Percentiles rank a stretch among this genome's conserved stretches.
These are phyloP conservation scores for Umbelopsis sp. DNA, from an alignment of 192 early-diverging fungal species.

Conservation along the genomic window DNA sequence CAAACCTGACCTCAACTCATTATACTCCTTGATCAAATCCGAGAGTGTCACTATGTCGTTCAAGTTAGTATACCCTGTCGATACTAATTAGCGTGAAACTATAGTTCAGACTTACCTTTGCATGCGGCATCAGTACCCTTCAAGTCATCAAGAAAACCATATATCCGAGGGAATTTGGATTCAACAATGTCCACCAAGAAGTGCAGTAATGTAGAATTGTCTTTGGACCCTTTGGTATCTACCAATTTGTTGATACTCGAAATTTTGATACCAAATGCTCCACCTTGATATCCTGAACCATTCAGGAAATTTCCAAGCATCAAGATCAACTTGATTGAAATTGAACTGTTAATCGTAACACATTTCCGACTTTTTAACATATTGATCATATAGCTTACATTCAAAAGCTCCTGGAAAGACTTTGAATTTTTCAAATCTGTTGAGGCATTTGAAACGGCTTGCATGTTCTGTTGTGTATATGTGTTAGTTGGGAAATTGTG, in stretches of 20 bases:
- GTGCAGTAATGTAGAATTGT: conserved; percentile 74
- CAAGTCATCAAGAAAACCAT: conserved; percentile 69
- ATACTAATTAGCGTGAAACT: not conserved
- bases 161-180: conserved; percentile 59
- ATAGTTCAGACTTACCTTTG: conserved; percentile 45
- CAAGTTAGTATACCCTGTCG: not conserved
- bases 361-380: too few relatives aligned
- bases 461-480: conserved; percentile 50
- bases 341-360: too few relatives aligned
- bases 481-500: not conserved
- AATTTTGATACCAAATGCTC: conserved; percentile 86
- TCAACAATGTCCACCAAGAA: conserved; percentile 74
- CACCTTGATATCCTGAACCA: conserved; percentile 73
- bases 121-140: conserved; percentile 69
- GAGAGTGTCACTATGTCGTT: conserved; percentile 47
- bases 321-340: conserved; percentile 57
- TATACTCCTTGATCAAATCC: conserved; percentile 54
- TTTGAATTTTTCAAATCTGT: conserved; percentile 65
- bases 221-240: conserved; percentile 79
- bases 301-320: conserved; percentile 88
- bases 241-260: conserved; percentile 84
- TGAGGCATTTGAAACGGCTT: conserved; percentile 63
- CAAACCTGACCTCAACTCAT: conserved; percentile 45
- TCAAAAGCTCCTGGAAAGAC: conserved; percentile 71
- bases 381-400: conserved; percentile 38